Evolutionary conservation across 129 eudicot genomes (phyloP).

Genomic region (Mikania micrantha): DNA sequence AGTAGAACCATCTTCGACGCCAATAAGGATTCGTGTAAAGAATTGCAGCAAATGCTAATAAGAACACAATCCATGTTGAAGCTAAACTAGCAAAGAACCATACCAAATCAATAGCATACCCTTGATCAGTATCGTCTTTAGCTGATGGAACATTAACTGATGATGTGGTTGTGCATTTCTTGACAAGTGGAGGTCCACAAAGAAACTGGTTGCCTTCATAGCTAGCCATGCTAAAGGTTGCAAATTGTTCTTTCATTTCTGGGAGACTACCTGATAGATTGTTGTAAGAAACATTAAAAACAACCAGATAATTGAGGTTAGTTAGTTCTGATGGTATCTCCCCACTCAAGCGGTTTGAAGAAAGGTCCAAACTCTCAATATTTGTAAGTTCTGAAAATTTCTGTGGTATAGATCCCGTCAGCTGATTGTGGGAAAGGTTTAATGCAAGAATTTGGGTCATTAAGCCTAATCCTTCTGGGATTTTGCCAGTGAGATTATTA

Average conservation of each 20-base stretch:
- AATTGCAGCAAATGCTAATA: slow-evolving; percentile 8
- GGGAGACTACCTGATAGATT: not conserved
- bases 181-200: not conserved
- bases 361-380: slow-evolving; percentile 16
- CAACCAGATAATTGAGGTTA: not conserved
- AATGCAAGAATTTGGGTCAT: slow-evolving; percentile 5
- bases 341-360: not conserved
- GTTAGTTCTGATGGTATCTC: not conserved
- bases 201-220: not conserved
- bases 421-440: slow-evolving; percentile 29
- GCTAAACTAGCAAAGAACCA: slow-evolving; percentile 14
- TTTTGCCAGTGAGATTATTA: slow-evolving; percentile 15
- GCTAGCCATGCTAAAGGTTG: not conserved
- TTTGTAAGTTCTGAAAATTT: slow-evolving; percentile 1
- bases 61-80: slow-evolving; percentile 16
- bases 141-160: too few species aligned
- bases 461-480: slow-evolving; percentile 9
- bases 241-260: not conserved
- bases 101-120: not conserved
- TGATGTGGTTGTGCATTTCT: not conserved
- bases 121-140: too few species aligned
- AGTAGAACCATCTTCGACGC: too few species aligned
- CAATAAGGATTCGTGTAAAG: too few species aligned
- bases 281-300: slow-evolving; percentile 19
- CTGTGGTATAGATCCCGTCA: slow-evolving; percentile 18